Evolutionary conservation across 495 filamentous ascomycete genomes (phyloP), one percentile per base, ranked within the genome.

Genomic region (Evernia prunastri): DNA sequence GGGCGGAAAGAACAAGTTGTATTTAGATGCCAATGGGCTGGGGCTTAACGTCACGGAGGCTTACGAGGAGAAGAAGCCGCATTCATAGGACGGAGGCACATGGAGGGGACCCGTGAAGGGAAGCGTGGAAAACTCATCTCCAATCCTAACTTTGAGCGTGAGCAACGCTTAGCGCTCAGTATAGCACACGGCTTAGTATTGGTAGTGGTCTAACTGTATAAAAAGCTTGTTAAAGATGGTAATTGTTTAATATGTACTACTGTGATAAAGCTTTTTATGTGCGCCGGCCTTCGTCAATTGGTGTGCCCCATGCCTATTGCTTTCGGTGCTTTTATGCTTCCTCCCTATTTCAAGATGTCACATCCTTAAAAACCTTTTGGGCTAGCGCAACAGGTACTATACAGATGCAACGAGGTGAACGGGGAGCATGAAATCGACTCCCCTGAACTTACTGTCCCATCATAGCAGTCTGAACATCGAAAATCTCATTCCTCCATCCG

Each of bases 1-100:
- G 60, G 91, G 91, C 60, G 89, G 90, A 74, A 86, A 83, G 82
- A 98, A 98, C 81, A 96, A 95, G 81, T 79, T 98, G 56, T 92
- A 96, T 71, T 80, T 98, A 64, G 95, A 98, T 67, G 82, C 88
- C 5, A 87, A 93, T 71, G 92, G 90, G 23, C 77, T 98, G 70
- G 94, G 94, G 36, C 74, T 98, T 74, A 97, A 97, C 70, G 90
- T 97, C 70, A 88, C 80, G 63, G 82, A 87, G 66, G 81, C 84
- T n/a, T 58, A 72, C 31, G 64, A 62, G 53, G 76, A 79, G 20
- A 79, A 81, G 71, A 75, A 69, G 66, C 57, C 37, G 45, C 67
- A 63, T 57, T 33, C 31, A 31, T 67, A 51, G 29, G 20, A 53
- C 36, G 25, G 27, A 15, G 49, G n/a, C 6, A n/a, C 8, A 18